Evolutionary conservation across 2,329 filamentous ascomycete genomes (phyloP).

Genomic region (Polychaeton citri): DNA sequence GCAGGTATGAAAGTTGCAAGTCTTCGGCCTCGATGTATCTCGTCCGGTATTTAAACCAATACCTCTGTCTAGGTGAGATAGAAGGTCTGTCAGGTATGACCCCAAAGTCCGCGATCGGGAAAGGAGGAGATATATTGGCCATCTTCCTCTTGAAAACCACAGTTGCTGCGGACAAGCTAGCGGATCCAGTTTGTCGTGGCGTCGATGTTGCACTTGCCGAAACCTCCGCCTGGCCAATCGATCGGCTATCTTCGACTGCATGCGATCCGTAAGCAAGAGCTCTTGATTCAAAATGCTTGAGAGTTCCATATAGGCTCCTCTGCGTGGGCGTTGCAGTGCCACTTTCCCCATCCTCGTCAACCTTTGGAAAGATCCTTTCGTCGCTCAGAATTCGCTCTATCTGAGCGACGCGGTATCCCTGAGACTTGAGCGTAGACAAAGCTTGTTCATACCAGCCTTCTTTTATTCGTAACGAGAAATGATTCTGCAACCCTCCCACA

Average conservation of each 20-base stretch:
- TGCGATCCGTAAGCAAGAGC: too few relatives aligned
- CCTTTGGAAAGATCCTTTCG: slow-evolving; percentile 4
- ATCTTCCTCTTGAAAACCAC: neutral
- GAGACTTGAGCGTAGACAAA: too few relatives aligned
- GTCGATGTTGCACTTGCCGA: slow-evolving; percentile 22
- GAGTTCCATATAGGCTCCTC: too few relatives aligned
- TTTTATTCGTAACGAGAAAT: slow-evolving; percentile 1
- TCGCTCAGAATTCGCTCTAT: too few relatives aligned
- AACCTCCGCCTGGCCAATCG: slow-evolving; percentile 8
- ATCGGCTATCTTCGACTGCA: too few relatives aligned
- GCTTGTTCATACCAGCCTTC: slow-evolving; percentile 4
- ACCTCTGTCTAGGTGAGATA: too few relatives aligned
- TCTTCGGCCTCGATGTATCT: neutral
- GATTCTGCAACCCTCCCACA: slow-evolving; percentile 3
- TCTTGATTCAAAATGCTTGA: too few relatives aligned
- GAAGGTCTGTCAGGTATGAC: too few relatives aligned
- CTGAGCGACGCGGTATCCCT: too few relatives aligned
- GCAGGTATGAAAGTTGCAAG: neutral
- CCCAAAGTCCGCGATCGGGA: too few relatives aligned
- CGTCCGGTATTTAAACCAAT: neutral
- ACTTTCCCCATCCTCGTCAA: slow-evolving; percentile 2
- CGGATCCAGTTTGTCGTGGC: slow-evolving; percentile 1
- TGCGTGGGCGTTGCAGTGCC: too few relatives aligned
- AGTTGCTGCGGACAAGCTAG: neutral
- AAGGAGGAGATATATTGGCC: neutral